Evolutionary conservation across 176 grass and related monocot genomes (phyloP).

Genomic region (Tillandsia fasciculata): DNA sequence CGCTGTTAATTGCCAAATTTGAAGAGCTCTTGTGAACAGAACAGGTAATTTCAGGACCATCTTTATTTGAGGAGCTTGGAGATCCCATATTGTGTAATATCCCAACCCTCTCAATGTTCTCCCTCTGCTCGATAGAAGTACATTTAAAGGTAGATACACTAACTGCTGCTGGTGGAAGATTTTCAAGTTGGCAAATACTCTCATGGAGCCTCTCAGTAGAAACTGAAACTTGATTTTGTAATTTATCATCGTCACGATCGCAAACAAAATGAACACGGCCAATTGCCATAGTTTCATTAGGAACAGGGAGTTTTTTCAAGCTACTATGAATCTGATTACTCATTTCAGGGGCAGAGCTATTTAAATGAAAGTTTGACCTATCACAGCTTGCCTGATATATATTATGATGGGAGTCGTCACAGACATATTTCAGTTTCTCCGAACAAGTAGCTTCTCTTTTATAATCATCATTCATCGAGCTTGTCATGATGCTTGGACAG

Average conservation of each 20-base stretch:
- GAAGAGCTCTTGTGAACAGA: constrained; percentile 10
- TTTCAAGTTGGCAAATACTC: constrained; percentile 17
- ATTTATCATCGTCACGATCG: constrained; percentile 16
- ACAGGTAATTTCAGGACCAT: constrained; percentile 13
- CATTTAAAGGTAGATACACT: constrained; percentile 8
- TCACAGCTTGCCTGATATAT: not conserved
- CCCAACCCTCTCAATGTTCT: constrained; percentile 2
- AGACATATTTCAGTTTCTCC: constrained; percentile 10
- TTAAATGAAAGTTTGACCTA: constrained; percentile 16
- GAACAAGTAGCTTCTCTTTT: constrained; percentile 36
- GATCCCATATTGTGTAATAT: constrained; percentile 20
- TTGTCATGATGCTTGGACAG: constrained; percentile 36
- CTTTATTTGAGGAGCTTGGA: constrained; percentile 28
- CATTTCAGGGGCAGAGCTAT: constrained; percentile 2
- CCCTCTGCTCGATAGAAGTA: not conserved
- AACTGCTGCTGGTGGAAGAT: constrained; percentile 11
- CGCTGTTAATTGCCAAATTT: constrained; percentile 22
- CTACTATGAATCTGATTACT: constrained; percentile 11
- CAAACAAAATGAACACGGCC: constrained; percentile 21
- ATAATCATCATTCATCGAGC: constrained; percentile 25
- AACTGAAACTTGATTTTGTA: constrained; percentile 22
- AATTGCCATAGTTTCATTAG: constrained; percentile 9
- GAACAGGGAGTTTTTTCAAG: constrained; percentile 23
- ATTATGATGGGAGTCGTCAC: constrained; percentile 1
- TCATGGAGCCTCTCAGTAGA: constrained; percentile 8